Evolutionary conservation across 352 stramenopile genomes (phyloP).

Genomic region (Pythium apleroticum): DNA sequence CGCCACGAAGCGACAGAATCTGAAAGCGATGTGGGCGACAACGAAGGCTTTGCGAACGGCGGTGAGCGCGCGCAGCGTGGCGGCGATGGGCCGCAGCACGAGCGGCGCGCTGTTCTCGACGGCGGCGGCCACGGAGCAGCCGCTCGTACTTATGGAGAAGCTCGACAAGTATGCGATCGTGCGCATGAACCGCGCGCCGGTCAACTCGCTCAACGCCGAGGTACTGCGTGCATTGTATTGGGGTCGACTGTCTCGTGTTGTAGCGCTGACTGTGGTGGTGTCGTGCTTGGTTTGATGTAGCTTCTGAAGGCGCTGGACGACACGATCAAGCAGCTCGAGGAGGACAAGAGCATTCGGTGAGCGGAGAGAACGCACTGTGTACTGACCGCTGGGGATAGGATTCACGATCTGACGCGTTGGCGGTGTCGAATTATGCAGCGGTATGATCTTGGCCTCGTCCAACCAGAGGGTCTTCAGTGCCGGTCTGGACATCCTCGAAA

Average conservation of each 20-base stretch:
- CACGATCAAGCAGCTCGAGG: conserved; percentile 68
- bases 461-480: conserved; percentile 89
- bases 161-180: conserved; percentile 74
- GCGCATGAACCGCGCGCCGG: conserved; percentile 72
- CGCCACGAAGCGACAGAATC: background rate
- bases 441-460: conserved; percentile 75
- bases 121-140: conserved; percentile 28
- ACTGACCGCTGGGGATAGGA: background rate
- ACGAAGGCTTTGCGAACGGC: conserved; percentile 15
- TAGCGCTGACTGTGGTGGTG: background rate
- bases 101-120: conserved; percentile 14
- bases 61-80: conserved; percentile 8
- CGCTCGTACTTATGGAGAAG: conserved; percentile 74
- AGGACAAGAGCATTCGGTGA: conserved; percentile 75
- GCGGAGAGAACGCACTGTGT: background rate
- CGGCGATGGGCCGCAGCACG: background rate
- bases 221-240: conserved; percentile 22
- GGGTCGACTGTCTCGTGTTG: background rate
- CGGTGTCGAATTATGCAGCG: conserved; percentile 32
- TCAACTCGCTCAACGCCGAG: conserved; percentile 81
- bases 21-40: conserved; percentile 21
- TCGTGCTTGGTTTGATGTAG: conserved; percentile 24
- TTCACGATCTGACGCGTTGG: background rate
- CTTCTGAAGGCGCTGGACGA: conserved; percentile 67
- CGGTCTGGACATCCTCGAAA: conserved; percentile 92